These are phyloP conservation scores for Pichia insulana DNA, from an alignment of 805 yeast genomes.

Conservation along the genomic window DNA sequence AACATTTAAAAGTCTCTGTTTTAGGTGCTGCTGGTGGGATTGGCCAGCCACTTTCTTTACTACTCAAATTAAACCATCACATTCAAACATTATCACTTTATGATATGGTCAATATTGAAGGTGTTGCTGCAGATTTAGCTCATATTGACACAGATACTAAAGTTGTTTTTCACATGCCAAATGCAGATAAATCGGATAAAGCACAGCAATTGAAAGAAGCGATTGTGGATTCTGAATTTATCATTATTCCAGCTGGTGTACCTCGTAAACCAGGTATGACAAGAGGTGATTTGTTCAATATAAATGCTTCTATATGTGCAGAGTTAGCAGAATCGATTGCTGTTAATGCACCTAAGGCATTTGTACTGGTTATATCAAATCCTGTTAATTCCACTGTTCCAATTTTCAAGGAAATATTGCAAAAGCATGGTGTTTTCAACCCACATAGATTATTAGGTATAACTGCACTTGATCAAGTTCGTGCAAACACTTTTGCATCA, in stretches of 20 bases:
- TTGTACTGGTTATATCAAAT: constrained; percentile 77
- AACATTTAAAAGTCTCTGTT: constrained; percentile 47
- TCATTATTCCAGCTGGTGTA: constrained; percentile 52
- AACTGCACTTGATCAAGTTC: constrained; percentile 78
- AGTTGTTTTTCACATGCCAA: constrained; percentile 36
- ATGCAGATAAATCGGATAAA: constrained; percentile 16
- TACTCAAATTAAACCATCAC: constrained; percentile 39
- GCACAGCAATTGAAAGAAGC: constrained; percentile 30
- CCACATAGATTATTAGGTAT: constrained; percentile 78
- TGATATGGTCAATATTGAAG: constrained; percentile 48
- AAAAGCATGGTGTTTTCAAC: constrained; percentile 57
- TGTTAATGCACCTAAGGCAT: constrained; percentile 59
- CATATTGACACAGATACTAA: constrained; percentile 44
- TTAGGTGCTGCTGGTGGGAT: constrained; percentile 93
- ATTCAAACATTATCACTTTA: constrained; percentile 39
- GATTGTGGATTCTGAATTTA: constrained; percentile 38
- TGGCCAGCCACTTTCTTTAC: constrained; percentile 70
- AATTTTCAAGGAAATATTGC: constrained; percentile 72
- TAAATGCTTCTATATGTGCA: constrained; percentile 61
- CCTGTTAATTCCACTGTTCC: constrained; percentile 94
- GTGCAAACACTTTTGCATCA: constrained; percentile 71
- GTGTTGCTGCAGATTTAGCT: constrained; percentile 47
- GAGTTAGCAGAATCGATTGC: constrained; percentile 72
- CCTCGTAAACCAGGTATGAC: constrained; percentile 63
- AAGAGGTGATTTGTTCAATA: constrained; percentile 52